Evolutionary conservation across 495 filamentous ascomycete genomes (phyloP).

Genomic region (Tuber microsphaerosporum): DNA sequence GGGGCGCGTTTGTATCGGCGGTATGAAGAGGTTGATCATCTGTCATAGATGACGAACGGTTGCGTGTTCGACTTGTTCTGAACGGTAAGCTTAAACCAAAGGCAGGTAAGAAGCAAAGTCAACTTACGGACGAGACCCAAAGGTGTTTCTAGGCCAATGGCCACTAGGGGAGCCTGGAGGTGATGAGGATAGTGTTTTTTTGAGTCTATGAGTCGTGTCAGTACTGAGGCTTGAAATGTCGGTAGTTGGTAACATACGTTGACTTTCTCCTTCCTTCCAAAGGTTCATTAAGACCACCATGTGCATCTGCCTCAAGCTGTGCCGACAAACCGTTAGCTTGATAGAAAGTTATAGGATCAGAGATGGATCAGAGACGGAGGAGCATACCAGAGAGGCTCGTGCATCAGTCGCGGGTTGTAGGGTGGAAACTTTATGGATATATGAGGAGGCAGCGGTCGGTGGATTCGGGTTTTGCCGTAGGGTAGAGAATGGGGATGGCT

Average conservation of each 20-base stretch:
- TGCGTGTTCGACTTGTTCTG: conserved; percentile 38
- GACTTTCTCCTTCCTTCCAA: conserved; percentile 36
- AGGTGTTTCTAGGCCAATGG: conserved; percentile 39
- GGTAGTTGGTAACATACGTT: conserved; percentile 17
- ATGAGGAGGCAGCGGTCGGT: conserved; percentile 37
- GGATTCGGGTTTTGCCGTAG: conserved; percentile 35
- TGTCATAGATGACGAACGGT: conserved; percentile 37
- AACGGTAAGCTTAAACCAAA: conserved; percentile 15
- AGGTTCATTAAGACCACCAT: conserved; percentile 20
- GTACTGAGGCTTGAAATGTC: conserved; percentile 6
- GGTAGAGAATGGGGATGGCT: conserved; percentile 35
- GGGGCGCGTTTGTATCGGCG: conserved; percentile 33
- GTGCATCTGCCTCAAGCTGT: background rate
- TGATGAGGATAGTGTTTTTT: conserved; percentile 28
- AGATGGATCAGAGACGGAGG: background rate
- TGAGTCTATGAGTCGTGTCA: conserved; percentile 17
- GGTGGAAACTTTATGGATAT: conserved; percentile 38
- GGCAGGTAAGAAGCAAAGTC: background rate
- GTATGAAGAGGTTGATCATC: conserved; percentile 25
- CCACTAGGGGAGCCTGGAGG: conserved; percentile 32
- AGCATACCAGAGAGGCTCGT: conserved; percentile 28
- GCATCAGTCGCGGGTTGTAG: conserved; percentile 26
- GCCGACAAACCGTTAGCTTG: background rate
- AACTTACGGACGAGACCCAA: conserved; percentile 38
- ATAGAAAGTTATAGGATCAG: background rate